phyloP scores from a whole-genome alignment of 2,329 filamentous ascomycete species.

The Cladophialophora carrionii region DNA sequence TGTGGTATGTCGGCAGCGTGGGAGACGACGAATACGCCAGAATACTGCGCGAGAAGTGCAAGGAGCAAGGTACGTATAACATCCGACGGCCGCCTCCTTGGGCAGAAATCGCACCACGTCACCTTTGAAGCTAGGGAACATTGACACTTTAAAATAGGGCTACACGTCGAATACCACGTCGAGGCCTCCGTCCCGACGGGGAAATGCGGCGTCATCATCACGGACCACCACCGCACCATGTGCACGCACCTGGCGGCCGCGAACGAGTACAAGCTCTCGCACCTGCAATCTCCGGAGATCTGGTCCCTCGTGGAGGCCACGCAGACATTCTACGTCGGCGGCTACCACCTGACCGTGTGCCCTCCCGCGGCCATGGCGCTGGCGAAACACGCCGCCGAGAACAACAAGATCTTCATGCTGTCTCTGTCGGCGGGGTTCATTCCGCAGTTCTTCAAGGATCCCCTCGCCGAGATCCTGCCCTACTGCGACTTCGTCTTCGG shows the following conservation, averaged over 20 bases:
- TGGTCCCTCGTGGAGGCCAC: constrained; percentile 91
- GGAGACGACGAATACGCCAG: constrained; percentile 95
- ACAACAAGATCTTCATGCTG: constrained; percentile 89
- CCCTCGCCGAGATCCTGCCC: constrained; percentile 78
- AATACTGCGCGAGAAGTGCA: constrained; percentile 81
- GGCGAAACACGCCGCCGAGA: constrained; percentile 81
- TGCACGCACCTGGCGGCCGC: constrained; percentile 94
- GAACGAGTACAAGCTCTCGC: constrained; percentile 94
- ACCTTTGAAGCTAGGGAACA: no score
- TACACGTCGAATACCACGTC: constrained; percentile 88
- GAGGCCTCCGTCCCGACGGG: constrained; percentile 83
- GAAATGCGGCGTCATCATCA: constrained; percentile 95
- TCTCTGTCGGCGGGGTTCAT: constrained; percentile 97
- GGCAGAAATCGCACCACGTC: neutral
- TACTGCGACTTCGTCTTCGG: constrained; percentile 98
- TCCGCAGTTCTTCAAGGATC: constrained; percentile 95
- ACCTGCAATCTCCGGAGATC: constrained; percentile 86
- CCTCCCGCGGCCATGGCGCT: constrained; percentile 87
- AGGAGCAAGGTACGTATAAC: constrained; percentile 71
- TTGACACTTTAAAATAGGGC: constrained; percentile 22
- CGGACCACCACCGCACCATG: constrained; percentile 91
- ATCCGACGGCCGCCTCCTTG: neutral
- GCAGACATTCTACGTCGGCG: constrained; percentile 83
- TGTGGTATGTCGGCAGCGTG: constrained; percentile 90
- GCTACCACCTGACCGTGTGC: constrained; percentile 96